Evolutionary conservation across 2,329 filamentous ascomycete species (phyloP).

Genomic region (Diaporthe sp.): DNA sequence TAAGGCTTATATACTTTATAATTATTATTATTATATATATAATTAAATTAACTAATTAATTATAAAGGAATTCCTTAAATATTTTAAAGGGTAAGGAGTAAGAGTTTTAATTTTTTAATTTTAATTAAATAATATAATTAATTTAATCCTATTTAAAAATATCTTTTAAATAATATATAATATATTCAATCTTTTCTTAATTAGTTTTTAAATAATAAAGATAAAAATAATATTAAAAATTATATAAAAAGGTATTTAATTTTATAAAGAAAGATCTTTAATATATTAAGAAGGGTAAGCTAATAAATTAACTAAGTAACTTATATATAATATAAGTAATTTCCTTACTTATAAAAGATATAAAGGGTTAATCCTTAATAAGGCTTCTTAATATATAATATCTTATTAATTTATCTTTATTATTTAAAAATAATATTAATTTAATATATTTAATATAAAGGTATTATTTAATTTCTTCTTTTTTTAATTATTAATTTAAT

Average conservation of each 20-base stretch:
- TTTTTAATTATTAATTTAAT: too few species aligned
- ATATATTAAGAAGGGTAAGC: background rate
- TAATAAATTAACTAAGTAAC: background rate
- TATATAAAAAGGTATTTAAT: too few species aligned
- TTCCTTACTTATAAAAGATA: too few species aligned
- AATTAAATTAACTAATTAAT: background rate
- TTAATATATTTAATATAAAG: too few species aligned
- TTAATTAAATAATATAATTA: background rate
- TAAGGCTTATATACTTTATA: background rate
- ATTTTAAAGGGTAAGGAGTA: background rate
- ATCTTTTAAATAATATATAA: background rate
- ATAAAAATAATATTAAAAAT: background rate
- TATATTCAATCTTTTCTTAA: background rate
- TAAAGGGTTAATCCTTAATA: too few species aligned
- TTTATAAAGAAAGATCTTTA: too few species aligned
- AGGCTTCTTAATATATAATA: background rate
- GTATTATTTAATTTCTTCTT: too few species aligned
- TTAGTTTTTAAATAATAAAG: background rate
- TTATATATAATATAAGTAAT: background rate
- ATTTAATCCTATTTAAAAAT: background rate
- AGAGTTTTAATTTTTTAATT: background rate
- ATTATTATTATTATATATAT: background rate
- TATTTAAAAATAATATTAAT: background rate
- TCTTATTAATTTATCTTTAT: background rate
- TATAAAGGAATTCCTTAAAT: background rate